phyloP scores from a whole-genome alignment of 495 filamentous ascomycete genomes.

The Penicillium canariense region DNA sequence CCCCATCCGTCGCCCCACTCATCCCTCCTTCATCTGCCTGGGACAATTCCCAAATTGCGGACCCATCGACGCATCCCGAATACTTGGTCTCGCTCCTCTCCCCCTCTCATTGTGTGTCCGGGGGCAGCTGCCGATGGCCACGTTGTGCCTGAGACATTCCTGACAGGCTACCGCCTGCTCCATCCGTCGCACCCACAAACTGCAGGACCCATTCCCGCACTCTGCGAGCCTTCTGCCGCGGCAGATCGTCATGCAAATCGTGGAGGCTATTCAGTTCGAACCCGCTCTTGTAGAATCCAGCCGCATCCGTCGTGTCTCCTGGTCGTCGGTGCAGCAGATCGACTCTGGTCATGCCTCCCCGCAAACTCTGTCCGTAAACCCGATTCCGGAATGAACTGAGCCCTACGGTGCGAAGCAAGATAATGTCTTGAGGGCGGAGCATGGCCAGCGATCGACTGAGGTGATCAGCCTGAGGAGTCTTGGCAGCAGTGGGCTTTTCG shows the following conservation, averaged over 20 bases:
- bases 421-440: constrained; percentile 67
- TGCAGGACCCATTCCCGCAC: constrained; percentile 72
- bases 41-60: constrained; percentile 10
- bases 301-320: constrained; percentile 39
- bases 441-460: constrained; percentile 43
- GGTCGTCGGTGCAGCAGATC: constrained; percentile 60
- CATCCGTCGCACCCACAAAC: constrained; percentile 59
- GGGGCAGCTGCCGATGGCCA: constrained; percentile 41
- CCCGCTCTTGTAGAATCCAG: constrained; percentile 33
- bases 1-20: constrained; percentile 14
- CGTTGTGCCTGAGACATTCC: constrained; percentile 31
- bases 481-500: constrained; percentile 13
- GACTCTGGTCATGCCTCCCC: constrained; percentile 66
- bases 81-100: neutral
- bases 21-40: constrained; percentile 10
- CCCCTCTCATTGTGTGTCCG: constrained; percentile 45
- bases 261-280: constrained; percentile 19
- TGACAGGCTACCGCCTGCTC: constrained; percentile 34
- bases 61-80: neutral
- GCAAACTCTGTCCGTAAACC: constrained; percentile 75
- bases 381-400: constrained; percentile 66
- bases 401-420: constrained; percentile 75
- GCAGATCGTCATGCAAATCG: constrained; percentile 38
- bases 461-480: constrained; percentile 24
- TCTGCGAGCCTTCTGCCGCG: constrained; percentile 59